phyloP scores from a whole-genome alignment of 2,329 filamentous ascomycete genomes.

The Colletotrichum phormii region DNA sequence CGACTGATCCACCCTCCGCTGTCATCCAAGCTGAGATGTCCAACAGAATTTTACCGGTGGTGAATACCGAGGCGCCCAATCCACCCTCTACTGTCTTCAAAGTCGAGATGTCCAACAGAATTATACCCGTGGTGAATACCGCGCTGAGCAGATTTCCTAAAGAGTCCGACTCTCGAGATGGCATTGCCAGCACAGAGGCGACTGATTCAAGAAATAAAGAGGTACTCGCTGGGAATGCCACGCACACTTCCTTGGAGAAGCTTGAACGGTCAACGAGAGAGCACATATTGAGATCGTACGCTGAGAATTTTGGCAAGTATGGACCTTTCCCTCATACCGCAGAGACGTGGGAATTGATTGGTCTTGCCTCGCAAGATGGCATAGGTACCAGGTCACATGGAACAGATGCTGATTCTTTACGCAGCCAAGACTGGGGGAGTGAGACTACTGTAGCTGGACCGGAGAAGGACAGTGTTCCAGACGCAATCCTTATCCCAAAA shows the following conservation, averaged over 20 bases:
- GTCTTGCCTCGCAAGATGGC: not conserved
- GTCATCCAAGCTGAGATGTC: not conserved
- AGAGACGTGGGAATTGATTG: not conserved
- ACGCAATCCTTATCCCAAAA: not conserved
- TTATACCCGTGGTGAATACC: not conserved
- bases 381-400: not conserved
- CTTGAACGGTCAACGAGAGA: not conserved
- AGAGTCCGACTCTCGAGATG: no score
- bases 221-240: no score
- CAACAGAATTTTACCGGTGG: not conserved
- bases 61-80: not conserved
- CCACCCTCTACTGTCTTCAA: no score
- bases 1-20: not conserved
- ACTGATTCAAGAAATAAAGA: no score
- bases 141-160: no score
- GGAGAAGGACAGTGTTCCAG: not conserved
- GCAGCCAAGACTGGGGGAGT: not conserved
- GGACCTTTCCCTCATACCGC: not conserved
- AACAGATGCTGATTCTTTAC: not conserved
- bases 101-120: not conserved
- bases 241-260: not conserved
- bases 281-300: not conserved
- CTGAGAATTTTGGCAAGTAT: not conserved
- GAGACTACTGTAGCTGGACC: not conserved
- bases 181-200: no score